Conservation (phyloP, 306 rosid genomes). For the Cicer chorassanicum region DNA sequence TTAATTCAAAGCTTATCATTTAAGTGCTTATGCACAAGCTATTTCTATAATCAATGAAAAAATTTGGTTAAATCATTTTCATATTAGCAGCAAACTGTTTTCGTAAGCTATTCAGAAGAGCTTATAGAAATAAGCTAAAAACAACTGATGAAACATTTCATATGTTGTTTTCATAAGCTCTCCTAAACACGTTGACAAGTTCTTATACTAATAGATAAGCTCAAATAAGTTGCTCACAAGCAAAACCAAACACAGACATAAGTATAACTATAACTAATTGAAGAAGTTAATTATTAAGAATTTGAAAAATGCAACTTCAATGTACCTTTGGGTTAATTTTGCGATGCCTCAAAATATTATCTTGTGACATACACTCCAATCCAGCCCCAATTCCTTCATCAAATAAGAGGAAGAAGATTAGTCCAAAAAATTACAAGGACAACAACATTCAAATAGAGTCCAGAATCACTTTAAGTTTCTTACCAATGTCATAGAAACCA, state of each 20-base stretch:
- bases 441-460: neutral
- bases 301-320: conserved; percentile 10
- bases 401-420: conserved; percentile 38
- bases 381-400: conserved; percentile 88
- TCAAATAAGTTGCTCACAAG: neutral
- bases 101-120: neutral
- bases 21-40: neutral
- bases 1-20: neutral
- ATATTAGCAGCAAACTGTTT: too few relatives aligned
- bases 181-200: neutral
- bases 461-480: conserved; percentile 35
- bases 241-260: neutral
- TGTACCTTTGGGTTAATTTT: conserved; percentile 68
- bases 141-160: neutral
- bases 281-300: neutral
- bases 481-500: conserved; percentile 87
- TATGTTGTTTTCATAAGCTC: neutral
- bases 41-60: too few relatives aligned
- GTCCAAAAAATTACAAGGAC: conserved; percentile 8
- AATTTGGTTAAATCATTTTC: too few relatives aligned
- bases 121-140: neutral
- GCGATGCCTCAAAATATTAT: conserved; percentile 44
- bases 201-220: neutral
- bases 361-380: conserved; percentile 73
- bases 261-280: neutral